Conservation (phyloP, 768 basidiomycete genomes). For the Nidularia pulvinata region DNA sequence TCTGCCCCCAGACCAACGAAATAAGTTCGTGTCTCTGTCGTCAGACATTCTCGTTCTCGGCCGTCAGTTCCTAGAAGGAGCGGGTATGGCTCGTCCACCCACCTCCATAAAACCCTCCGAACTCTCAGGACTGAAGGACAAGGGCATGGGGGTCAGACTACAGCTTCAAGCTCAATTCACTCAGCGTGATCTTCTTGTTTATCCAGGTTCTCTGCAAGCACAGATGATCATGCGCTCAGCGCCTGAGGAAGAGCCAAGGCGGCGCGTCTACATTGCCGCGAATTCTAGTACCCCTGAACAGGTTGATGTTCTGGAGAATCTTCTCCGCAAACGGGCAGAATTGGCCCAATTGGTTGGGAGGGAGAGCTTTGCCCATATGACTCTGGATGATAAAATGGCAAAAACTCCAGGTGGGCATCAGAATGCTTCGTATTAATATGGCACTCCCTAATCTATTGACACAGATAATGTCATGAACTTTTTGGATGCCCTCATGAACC, state of each 20-base stretch:
- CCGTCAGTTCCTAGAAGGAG: conserved; percentile 79
- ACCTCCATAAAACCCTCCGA: conserved; percentile 69
- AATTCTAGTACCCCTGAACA: conserved; percentile 77
- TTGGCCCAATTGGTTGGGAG: conserved; percentile 85
- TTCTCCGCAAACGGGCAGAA: conserved; percentile 78
- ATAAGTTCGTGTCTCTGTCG: conserved; percentile 86
- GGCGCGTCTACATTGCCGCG: conserved; percentile 80
- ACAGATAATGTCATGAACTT: conserved; percentile 88
- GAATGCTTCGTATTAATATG: background rate
- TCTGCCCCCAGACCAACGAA: conserved; percentile 74
- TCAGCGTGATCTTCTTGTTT: conserved; percentile 73
- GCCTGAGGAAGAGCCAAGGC: conserved; percentile 79
- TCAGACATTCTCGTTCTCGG: conserved; percentile 89
- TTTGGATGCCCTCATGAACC: conserved; percentile 76
- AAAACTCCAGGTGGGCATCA: conserved; percentile 85
- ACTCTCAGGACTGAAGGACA: conserved; percentile 71
- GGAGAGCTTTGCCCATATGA: conserved; percentile 85
- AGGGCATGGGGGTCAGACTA: conserved; percentile 73
- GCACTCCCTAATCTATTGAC: background rate
- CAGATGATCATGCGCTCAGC: conserved; percentile 93
- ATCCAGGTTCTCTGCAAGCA: conserved; percentile 87
- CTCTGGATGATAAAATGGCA: conserved; percentile 95
- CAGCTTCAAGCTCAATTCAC: conserved; percentile 79
- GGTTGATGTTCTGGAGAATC: conserved; percentile 71
- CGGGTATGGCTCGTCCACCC: conserved; percentile 61